Base-by-base conservation (phyloP, 352 stramenopile species). In the Globisporangium polare region DNA sequence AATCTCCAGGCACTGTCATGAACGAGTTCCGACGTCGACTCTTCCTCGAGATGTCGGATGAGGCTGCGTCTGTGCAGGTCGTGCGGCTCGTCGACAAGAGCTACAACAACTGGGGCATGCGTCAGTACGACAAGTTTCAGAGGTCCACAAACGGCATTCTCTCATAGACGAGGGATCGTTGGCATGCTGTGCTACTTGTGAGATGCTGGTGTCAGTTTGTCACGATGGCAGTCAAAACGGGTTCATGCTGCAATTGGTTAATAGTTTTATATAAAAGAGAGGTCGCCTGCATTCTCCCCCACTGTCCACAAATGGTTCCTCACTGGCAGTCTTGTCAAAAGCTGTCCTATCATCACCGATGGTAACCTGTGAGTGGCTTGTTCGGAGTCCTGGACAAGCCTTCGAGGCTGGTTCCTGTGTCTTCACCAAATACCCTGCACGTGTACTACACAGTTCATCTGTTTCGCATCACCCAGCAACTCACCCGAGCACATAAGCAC, bases 111-210 rank as follows among this genome's bases (percentile, higher is more conserved):
- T 90, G 81, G 70, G 75, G 78, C 29, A 88, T 78, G 60, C 75
- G 74, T 18, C 77, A 90, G 63, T 91, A 90, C 58, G 81, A 91
- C 67, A 77, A 74, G 37, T 91, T 87, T 65, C 81, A 91, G 67
- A 75, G 68, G 50, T 67, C 74, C 24, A 86, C 80, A 22, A 91
- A 91, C 59, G 80, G 80, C 29, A 91, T 90, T 29, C 35, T 85
- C 45, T 67, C 72, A 5, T 88, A 65, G 77, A n/a, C 27, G 29
- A 35, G n/a, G 20, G 15, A n/a, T 39, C 12, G 33, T 15, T 17
- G 35, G 18, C 27, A n/a, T n/a, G n/a, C n/a, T 20, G 37, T 46
- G 52, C 35, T 33, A 3, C 6, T 18, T 47, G 41, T 13, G 43
- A 50, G 29, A 26, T 29, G 26, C 31, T 24, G 10, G 18, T 27